Evolutionary conservation across 176 grass and related monocot genomes (phyloP), one percentile per base, ranked within the genome.

Genomic region (Microstegium vimineum): DNA sequence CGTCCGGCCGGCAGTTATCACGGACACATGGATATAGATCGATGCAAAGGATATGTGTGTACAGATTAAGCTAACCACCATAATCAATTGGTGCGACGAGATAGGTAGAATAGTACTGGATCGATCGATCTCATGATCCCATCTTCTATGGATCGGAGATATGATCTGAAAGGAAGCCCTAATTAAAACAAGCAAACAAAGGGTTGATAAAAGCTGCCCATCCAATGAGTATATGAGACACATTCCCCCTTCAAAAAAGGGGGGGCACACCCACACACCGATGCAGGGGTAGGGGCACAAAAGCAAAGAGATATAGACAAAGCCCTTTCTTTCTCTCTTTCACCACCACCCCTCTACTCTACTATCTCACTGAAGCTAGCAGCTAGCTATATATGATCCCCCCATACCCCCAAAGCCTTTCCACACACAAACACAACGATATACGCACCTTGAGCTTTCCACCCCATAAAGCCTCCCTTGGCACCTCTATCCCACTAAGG

Each of bases 221-320:
- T 86, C 90, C 84, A 87, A 89, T 84, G 87, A 89, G 90, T 87
- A 89, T 87, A 86, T 91, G 87, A 92, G 87, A 87, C 83, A 92
- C 87, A 67, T 90, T 65, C 91, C 75, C 88, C 80, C 82, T 85
- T 80, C 75, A 87, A 87, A 88, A 77, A 94, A 81, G 76, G 56
- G 73, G 4, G 66, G 36, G 16, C 73, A 86, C 87, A 82, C 88
- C 78, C 72, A 82, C 78, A 73, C 78, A 90, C 83, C 78, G 74
- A 82, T 83, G 83, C 83, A 86, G 74, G 68, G 16, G n/a, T n/a
- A n/a, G n/a, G 78, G 71, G 77, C 83, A 67, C 60, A 79, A 86
- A 86, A 90, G 83, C 88, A 90, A 77, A 90, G 88, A 86, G 84
- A 86, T 86, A 63, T 90, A 83, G 88, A 90, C 84, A 90, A 80